phyloP scores from a whole-genome alignment of 176 grass and related monocot species.

The Musa acuminata region DNA sequence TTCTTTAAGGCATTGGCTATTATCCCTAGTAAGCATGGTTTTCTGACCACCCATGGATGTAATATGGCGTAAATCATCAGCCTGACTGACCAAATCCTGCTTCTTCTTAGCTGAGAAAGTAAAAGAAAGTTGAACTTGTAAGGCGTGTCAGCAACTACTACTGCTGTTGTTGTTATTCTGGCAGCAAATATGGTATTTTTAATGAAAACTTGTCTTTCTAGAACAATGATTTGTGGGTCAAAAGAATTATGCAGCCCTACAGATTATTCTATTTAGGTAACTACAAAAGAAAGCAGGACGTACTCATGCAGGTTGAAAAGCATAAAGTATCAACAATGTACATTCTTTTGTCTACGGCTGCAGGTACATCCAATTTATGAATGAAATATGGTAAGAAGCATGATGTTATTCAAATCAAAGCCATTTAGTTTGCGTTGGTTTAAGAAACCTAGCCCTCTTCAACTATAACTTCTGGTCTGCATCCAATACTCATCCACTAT shows the following conservation, averaged over 20 bases:
- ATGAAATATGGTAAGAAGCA: too few species aligned
- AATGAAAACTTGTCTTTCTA: slow-evolving; percentile 1
- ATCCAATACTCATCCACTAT: too few species aligned
- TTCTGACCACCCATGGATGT: not conserved
- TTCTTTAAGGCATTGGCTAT: not conserved
- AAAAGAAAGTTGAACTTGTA: slow-evolving; percentile 25
- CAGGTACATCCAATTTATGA: too few species aligned
- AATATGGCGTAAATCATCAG: slow-evolving; percentile 5
- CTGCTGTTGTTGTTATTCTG: slow-evolving; percentile 22
- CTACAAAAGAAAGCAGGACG: too few species aligned
- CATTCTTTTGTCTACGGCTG: too few species aligned
- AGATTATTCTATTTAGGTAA: slow-evolving; percentile 11
- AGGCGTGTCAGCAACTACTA: slow-evolving; percentile 13
- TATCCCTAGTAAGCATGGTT: not conserved
- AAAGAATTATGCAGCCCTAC: slow-evolving; percentile 15
- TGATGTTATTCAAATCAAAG: too few species aligned
- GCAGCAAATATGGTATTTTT: not conserved
- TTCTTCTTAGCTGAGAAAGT: slow-evolving; percentile 21
- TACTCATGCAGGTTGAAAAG: too few species aligned
- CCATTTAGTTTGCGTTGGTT: too few species aligned
- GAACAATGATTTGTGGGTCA: slow-evolving; percentile 14
- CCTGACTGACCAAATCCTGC: slow-evolving; percentile 12
- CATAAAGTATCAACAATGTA: too few species aligned
- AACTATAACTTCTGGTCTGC: too few species aligned
- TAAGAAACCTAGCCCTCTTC: too few species aligned